phyloP scores from a whole-genome alignment of 139 green algal genomes.

The Chlamydomonas sphaeroides region DNA sequence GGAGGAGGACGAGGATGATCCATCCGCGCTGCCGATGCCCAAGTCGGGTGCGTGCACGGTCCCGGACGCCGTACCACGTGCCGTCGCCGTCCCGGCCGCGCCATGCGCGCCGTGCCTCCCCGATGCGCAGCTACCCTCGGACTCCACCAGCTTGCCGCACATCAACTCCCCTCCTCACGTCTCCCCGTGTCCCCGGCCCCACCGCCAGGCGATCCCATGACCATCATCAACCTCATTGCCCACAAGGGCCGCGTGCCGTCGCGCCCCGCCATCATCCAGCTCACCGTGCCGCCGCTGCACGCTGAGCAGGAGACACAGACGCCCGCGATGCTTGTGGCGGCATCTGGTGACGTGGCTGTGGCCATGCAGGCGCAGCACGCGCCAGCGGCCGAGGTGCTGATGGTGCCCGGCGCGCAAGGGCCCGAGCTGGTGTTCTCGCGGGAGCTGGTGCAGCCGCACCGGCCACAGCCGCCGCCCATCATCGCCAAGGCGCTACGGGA shows the following conservation, averaged over 20 bases:
- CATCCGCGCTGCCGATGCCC: not conserved
- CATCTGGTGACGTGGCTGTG: not conserved
- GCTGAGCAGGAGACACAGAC: not conserved
- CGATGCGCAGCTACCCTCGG: no score
- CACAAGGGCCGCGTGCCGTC: conserved; percentile 15
- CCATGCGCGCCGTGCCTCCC: no score
- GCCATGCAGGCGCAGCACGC: not conserved
- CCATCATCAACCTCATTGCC: conserved; percentile 26
- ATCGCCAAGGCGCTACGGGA: not conserved
- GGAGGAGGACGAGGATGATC: not conserved
- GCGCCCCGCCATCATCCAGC: conserved; percentile 33
- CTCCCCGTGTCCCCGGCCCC: no score
- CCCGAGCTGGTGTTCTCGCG: not conserved
- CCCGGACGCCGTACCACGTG: no score
- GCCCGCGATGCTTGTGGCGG: not conserved
- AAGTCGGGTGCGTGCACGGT: no score
- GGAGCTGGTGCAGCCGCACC: conserved; percentile 5
- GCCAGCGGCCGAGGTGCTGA: conserved; percentile 7
- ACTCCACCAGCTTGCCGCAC: no score
- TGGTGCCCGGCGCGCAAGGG: not conserved
- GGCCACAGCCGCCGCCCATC: not conserved
- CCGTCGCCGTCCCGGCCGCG: no score
- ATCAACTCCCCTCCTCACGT: no score
- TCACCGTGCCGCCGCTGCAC: not conserved
- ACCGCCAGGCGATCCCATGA: conserved; percentile 20